Conservation (phyloP, 768 basidiomycete species). For the Xerocomellus dryophilus region DNA sequence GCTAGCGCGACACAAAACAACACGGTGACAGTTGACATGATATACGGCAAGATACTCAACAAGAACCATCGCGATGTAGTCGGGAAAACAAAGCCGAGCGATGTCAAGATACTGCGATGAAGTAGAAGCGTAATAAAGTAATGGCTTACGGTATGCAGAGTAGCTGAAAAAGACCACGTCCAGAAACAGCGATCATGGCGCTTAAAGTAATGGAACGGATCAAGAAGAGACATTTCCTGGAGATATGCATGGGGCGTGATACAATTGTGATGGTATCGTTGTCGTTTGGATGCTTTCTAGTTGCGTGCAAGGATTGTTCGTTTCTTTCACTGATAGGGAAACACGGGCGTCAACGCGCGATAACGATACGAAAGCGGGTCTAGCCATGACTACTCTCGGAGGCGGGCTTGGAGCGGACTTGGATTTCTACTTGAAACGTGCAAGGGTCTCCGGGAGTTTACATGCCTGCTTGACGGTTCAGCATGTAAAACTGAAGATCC, state of each 20-base stretch:
- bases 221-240: neutral
- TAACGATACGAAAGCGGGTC: neutral
- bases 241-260: constrained; percentile 22
- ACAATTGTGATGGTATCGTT: constrained; percentile 27
- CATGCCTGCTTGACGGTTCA: constrained; percentile 72
- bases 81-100: neutral
- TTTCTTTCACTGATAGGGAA: constrained; percentile 12
- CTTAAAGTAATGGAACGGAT: constrained; percentile 2
- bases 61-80: constrained; percentile 13
- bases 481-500: constrained; percentile 70
- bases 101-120: constrained; percentile 5
- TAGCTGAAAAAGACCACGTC: neutral
- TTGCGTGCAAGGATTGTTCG: constrained; percentile 24
- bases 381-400: neutral
- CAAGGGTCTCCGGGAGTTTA: constrained; percentile 22
- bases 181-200: neutral
- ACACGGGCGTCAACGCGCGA: constrained; percentile 3
- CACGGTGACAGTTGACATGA: constrained; percentile 23
- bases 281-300: constrained; percentile 28
- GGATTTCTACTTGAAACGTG: neutral
- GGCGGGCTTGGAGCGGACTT: neutral
- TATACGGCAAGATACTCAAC: constrained; percentile 10
- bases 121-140: constrained; percentile 16
- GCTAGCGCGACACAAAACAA: constrained; percentile 28
- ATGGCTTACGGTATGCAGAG: constrained; percentile 5